These are phyloP conservation scores for Naganishia friedmannii DNA, from an alignment of 768 basidiomycete genomes.

Conservation along the genomic window DNA sequence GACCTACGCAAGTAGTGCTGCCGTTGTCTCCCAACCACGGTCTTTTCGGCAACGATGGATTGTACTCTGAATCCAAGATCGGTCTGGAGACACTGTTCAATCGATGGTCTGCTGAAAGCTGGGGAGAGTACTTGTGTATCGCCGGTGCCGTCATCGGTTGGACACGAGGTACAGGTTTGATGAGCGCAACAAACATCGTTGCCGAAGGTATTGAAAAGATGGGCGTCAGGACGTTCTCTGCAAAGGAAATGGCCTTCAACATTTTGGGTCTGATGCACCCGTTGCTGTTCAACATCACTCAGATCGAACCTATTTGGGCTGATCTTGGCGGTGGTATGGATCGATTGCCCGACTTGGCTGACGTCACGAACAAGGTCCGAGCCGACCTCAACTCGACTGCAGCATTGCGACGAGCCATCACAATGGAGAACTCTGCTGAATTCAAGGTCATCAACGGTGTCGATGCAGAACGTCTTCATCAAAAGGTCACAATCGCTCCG, in stretches of 20 bases:
- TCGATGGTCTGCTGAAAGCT: constrained; percentile 95
- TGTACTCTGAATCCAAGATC: constrained; percentile 98
- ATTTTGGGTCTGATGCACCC: constrained; percentile 99
- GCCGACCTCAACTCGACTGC: constrained; percentile 75
- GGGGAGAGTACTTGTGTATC: constrained; percentile 97
- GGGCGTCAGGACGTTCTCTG: constrained; percentile 96
- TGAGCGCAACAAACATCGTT: constrained; percentile 91
- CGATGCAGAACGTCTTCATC: constrained; percentile 85
- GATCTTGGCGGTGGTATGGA: constrained; percentile 99
- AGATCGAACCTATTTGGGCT: constrained; percentile 99
- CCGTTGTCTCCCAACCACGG: constrained; percentile 98
- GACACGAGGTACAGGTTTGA: constrained; percentile 96
- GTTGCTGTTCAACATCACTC: constrained; percentile 96
- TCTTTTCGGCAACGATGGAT: constrained; percentile 92
- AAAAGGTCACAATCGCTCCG: constrained; percentile 87
- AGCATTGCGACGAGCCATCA: constrained; percentile 86
- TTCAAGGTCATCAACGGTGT: constrained; percentile 85
- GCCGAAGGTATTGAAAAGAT: constrained; percentile 88
- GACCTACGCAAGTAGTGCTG: constrained; percentile 96
- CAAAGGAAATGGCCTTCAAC: constrained; percentile 99
- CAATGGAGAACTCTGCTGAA: constrained; percentile 91
- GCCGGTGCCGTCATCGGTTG: constrained; percentile 98
- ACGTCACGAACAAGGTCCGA: constrained; percentile 84
- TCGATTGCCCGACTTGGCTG: constrained; percentile 88
- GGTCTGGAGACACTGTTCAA: constrained; percentile 97